Evolutionary conservation across 2,329 filamentous ascomycete genomes (phyloP), one percentile per base, ranked within the genome.

Genomic region (Thelonectria blattea): DNA sequence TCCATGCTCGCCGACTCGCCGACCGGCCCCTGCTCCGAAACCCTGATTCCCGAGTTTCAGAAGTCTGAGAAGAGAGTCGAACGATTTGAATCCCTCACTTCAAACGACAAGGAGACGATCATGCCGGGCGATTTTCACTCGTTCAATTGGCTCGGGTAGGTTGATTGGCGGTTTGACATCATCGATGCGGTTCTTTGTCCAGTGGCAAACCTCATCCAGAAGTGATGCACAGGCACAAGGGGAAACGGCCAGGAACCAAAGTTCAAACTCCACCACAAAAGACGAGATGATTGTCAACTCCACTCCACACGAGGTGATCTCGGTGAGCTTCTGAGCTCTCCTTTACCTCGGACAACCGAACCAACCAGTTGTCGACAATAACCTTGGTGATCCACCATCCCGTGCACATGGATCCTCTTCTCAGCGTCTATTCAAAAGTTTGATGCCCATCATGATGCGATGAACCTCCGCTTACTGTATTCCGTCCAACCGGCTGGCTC

Each of bases 11-110:
- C 41, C 55, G 54, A 60, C 24, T 49, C 45, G 56, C 59, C 48
- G 46, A 58, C n/a, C 45, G 34, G 37, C 62, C 59, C 65, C 60
- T 68, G 62, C 52, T 37, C 46, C 58, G 57, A 66, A 66, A 60
- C 64, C 15, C 22, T 24, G 22, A 60, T 57, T 56, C 63, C 52
- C 55, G 56, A 65, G 68, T 69, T 69, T 69, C 68, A 69, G 68
- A 69, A 27, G 22, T 5, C 45, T 34, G 41, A 65, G 15, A 65
- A 52, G 34, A 56, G 62, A 43, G 30, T 61, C 60, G 51, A 69
- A 65, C 45, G 65, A 50, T 48, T 30, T 45, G 14, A 24, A 22
- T 45, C 45, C 45, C 24, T 34, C 39, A 47, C 10, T 53, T 22
- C 55, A n/a, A n/a, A 56, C n/a, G n/a, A n/a, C 39, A 46, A 47